Evolutionary conservation across 2,329 filamentous ascomycete genomes (phyloP).

Genomic region (Tolypocladium paradoxum): DNA sequence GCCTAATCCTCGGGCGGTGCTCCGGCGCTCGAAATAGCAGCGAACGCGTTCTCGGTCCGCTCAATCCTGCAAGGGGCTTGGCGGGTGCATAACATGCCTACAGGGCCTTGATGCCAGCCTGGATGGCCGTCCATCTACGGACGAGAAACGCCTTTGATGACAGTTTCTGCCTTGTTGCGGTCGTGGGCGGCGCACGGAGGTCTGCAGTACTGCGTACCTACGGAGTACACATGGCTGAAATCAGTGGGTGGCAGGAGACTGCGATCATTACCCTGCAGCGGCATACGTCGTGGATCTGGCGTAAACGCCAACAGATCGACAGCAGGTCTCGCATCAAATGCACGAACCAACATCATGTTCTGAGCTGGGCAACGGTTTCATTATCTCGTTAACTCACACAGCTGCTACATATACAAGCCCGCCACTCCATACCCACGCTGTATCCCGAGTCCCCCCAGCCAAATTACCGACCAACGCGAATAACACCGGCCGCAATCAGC

Average conservation of each 20-base stretch:
- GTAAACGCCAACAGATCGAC: neutral
- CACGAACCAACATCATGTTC: neutral
- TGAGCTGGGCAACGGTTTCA: neutral
- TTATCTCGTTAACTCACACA: neutral
- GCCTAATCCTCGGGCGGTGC: neutral
- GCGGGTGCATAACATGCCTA: neutral
- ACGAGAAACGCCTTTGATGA: neutral
- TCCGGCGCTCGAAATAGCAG: neutral
- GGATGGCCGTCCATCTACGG: too few relatives aligned
- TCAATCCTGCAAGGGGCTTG: neutral
- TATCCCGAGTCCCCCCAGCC: neutral
- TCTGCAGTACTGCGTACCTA: too few relatives aligned
- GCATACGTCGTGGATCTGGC: too few relatives aligned
- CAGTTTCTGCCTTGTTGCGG: too few relatives aligned
- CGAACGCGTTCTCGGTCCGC: neutral
- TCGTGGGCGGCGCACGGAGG: too few relatives aligned
- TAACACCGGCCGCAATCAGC: constrained; percentile 84
- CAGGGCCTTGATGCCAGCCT: neutral
- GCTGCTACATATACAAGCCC: constrained; percentile 6
- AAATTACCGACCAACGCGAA: constrained; percentile 53
- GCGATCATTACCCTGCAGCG: too few relatives aligned
- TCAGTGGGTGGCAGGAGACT: too few relatives aligned
- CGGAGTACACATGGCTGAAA: too few relatives aligned
- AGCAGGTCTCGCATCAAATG: neutral
- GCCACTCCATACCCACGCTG: neutral